Evolutionary conservation across 495 filamentous ascomycete species (phyloP).

Genomic region (Recurvomyces mirabilis): DNA sequence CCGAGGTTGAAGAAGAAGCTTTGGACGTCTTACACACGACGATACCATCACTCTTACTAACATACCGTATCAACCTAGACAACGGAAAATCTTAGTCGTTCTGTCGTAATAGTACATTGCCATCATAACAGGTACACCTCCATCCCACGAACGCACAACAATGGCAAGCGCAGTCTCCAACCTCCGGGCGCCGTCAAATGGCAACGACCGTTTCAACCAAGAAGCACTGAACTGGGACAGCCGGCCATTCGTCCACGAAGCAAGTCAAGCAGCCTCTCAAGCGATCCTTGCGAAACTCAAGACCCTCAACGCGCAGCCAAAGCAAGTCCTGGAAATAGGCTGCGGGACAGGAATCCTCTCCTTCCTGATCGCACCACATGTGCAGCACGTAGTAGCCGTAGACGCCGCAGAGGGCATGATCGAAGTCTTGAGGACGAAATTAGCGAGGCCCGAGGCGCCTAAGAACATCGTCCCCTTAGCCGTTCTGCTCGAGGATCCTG

Average conservation of each 20-base stretch:
- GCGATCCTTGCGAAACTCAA: slow-evolving; percentile 26
- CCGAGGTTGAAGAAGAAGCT: no score
- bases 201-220: slow-evolving; percentile 32
- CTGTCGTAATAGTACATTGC: no score
- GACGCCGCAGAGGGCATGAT: slow-evolving; percentile 46
- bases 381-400: slow-evolving; percentile 35
- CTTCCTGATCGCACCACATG: slow-evolving; percentile 35
- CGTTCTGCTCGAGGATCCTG: slow-evolving; percentile 28
- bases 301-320: slow-evolving; percentile 1
- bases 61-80: no score
- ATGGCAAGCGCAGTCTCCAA: slow-evolving; percentile 16
- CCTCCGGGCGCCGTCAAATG: slow-evolving; percentile 7
- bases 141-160: not conserved
- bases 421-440: slow-evolving; percentile 35
- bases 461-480: slow-evolving; percentile 23
- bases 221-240: slow-evolving; percentile 34
- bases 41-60: no score
- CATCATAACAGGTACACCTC: no score
- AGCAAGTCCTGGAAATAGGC: slow-evolving; percentile 44
- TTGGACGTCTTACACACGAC: no score
- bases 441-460: slow-evolving; percentile 10
- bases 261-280: slow-evolving; percentile 26
- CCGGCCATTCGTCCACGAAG: slow-evolving; percentile 29
- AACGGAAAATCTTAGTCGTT: no score
- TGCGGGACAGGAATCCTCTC: slow-evolving; percentile 47